phyloP scores from a whole-genome alignment of 495 filamentous ascomycete species.

The Aspergillus mulundensis region DNA sequence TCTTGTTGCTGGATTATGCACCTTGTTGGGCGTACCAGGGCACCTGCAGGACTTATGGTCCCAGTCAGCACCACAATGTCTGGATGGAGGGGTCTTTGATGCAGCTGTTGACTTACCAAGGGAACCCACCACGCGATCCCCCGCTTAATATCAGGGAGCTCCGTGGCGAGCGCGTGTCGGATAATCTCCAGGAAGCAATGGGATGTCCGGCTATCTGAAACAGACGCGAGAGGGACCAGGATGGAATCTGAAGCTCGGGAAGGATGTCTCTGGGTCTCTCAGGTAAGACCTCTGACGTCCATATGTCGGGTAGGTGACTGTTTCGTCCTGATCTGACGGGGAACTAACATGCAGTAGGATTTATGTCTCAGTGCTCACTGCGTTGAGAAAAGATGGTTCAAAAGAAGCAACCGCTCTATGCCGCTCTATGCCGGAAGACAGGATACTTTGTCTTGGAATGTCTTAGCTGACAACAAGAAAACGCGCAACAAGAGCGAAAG shows the following conservation, averaged over 20 bases:
- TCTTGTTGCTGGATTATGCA: constrained; percentile 14
- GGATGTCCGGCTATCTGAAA: background rate
- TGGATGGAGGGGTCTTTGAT: constrained; percentile 20
- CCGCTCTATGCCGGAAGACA: background rate
- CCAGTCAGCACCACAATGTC: constrained; percentile 14
- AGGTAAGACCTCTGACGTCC: background rate
- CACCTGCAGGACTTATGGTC: constrained; percentile 27
- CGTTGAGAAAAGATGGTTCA: constrained; percentile 4
- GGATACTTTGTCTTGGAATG: constrained; percentile 3
- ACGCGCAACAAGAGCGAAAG: background rate
- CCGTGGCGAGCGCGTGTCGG: background rate
- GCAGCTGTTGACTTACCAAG: constrained; percentile 10
- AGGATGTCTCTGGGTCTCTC: background rate
- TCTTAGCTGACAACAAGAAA: constrained; percentile 7
- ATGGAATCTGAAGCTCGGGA: background rate
- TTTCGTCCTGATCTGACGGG: background rate
- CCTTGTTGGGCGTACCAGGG: constrained; percentile 19
- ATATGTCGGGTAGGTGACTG: constrained; percentile 1
- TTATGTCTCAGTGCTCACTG: constrained; percentile 10
- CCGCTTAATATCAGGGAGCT: background rate
- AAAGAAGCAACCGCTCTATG: constrained; percentile 7
- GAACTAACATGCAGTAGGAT: background rate
- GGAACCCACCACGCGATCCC: background rate
- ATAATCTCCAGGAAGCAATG: background rate
- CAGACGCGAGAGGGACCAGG: background rate